Base-by-base conservation (phyloP, 805 yeast genomes). In the Kodamaea lidongshanica region DNA sequence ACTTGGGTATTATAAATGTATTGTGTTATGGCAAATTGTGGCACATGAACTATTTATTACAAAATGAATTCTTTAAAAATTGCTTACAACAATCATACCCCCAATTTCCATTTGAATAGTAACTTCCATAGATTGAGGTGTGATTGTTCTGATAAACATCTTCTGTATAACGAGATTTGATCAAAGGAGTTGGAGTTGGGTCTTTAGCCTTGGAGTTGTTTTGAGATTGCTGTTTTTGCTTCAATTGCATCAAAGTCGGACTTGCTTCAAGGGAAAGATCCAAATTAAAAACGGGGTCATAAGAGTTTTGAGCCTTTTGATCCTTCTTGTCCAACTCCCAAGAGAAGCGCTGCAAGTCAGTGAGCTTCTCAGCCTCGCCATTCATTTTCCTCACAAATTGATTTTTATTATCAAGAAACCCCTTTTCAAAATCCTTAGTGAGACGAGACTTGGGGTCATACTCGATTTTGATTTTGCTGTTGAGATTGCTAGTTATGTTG, bases 371-470 rank as follows among this genome's bases (percentile, higher is more conserved):
- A 12, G 42, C 50, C 17, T 57, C 58, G 5, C 77, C 80, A 3
- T 68, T 65, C 26, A 65, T 46, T 39, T 70, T 67, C 19, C 76
- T 61, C 12, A 70, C 79, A 54, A 71, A 79, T 49, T 70, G 65
- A 14, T 60, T 56, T 39, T 34, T 61, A 42, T 44, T 70, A 31
- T 61, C 60, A 11, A 62, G 41, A 25, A 56, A 53, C 2, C 61
- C 61, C 6, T 38, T 44, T 1, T 45, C 42, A 4, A 52, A 48
- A 35, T 56, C 54, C 13, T 44, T 44, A 27, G 50, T 32, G 38
- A 57, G 13, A 33, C 78, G 56, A 3, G 79, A 65, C 44, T 66
- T 72, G 2, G 80, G 78, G 44, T 76, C 75, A 42, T 70, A 71
- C 13, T 65, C 61, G 6, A 70, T 52, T 27, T 52, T 41, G 14